phyloP scores from a whole-genome alignment of 345 rosid species.

The Salix viminalis region DNA sequence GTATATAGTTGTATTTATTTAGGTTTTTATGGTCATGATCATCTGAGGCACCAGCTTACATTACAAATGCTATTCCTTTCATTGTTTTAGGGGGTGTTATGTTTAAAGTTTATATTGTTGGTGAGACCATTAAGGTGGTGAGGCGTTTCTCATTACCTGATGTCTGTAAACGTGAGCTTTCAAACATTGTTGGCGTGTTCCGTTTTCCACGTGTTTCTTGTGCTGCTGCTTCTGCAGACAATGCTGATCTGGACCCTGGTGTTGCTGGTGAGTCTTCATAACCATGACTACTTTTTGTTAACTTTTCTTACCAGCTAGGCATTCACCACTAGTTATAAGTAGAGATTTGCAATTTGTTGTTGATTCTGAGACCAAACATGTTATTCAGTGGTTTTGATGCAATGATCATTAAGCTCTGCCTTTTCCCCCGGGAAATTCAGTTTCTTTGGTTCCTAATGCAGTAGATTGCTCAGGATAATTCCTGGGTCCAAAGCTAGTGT shows the following conservation, averaged over 20 bases:
- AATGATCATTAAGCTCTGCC: background rate
- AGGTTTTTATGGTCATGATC: background rate
- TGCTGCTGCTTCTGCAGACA: constrained; percentile 72
- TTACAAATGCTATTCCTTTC: background rate
- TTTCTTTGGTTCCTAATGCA: background rate
- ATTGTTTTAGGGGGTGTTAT: constrained; percentile 61
- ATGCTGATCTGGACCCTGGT: constrained; percentile 59
- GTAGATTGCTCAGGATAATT: background rate
- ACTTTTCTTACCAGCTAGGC: background rate
- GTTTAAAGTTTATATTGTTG: constrained; percentile 77
- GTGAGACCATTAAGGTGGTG: constrained; percentile 78
- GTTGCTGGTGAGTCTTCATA: constrained; percentile 40
- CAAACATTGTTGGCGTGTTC: constrained; percentile 44
- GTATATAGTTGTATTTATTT: constrained; percentile 29
- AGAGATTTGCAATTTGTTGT: background rate
- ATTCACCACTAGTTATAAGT: background rate
- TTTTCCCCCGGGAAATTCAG: background rate
- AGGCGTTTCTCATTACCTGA: constrained; percentile 80
- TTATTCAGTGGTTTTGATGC: background rate
- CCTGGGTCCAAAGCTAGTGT: background rate
- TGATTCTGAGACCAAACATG: constrained; percentile 8
- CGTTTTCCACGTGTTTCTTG: constrained; percentile 65
- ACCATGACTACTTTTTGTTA: background rate
- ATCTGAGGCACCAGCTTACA: background rate
- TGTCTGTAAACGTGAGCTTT: constrained; percentile 59